phyloP scores from a whole-genome alignment of 805 yeast species.

The Schwanniomyces polymorphus region DNA sequence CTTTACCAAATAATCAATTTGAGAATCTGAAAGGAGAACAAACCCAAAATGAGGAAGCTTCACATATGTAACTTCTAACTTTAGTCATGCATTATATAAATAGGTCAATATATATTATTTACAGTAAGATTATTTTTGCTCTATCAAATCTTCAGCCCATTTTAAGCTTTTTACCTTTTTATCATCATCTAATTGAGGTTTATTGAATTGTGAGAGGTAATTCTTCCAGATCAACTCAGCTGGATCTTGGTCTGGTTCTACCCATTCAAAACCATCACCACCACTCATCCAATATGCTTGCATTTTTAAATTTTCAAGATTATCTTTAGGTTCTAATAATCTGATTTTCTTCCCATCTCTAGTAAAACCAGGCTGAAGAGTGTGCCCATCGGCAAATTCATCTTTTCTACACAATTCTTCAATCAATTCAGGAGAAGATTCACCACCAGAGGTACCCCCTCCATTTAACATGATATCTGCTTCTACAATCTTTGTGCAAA shows the following conservation, averaged over 20 bases:
- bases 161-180: constrained; percentile 21
- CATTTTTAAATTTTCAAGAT: constrained; percentile 64
- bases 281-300: constrained; percentile 87
- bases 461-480: constrained; percentile 59
- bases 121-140: constrained; percentile 9
- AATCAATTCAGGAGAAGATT: constrained; percentile 27
- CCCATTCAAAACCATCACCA: constrained; percentile 88
- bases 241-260: constrained; percentile 88
- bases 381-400: constrained; percentile 19
- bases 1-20: neutral
- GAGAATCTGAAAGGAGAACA: neutral
- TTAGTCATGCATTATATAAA: constrained; percentile 1
- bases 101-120: constrained; percentile 3
- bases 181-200: constrained; percentile 17
- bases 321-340: constrained; percentile 43
- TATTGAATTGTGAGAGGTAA: constrained; percentile 24
- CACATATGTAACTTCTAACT: constrained; percentile 5
- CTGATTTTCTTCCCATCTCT: constrained; percentile 40
- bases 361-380: constrained; percentile 33
- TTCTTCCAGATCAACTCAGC: constrained; percentile 56
- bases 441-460: constrained; percentile 43
- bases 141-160: constrained; percentile 43
- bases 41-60: constrained; percentile 3
- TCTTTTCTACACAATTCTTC: constrained; percentile 40
- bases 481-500: constrained; percentile 65